Evolutionary conservation across 164 flowering plant genomes (phyloP), one percentile per base, ranked within the genome.

Genomic region (Stephania japonica): DNA sequence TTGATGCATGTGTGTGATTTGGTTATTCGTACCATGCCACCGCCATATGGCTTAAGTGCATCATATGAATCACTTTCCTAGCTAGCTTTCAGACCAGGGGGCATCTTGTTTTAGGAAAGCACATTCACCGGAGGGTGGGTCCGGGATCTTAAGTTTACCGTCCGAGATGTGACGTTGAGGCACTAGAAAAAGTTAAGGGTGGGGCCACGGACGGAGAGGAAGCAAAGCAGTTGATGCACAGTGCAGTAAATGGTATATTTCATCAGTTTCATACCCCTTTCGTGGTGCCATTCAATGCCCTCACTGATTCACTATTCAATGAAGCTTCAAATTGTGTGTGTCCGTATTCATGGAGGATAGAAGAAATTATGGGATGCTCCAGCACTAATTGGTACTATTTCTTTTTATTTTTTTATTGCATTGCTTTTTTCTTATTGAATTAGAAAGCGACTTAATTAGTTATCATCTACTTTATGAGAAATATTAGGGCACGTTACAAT

Each of bases 261-360:
- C 59, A 63, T 18, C 59, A 63, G 44, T 56, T 16, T 56, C 69
- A 65, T 47, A 72, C 66, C 25, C 16, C 66, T 71, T 72, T 65
- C 75, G 69, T 72, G 75, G 61, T 65, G 61, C 32, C 62, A 72
- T 72, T 72, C 47, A 72, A 72, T 72, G 21, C 27, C 11, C 66
- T 43, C 27, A 24, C 75, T 25, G 62, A 64, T 72, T 72, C 47
- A 25, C 23, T 24, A 64, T 42, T 72, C 18, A 72, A 72, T 64
- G 68, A 44, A 42, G 43, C 42, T 72, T 38, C 62, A 56, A 56
- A 56, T 56, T 56, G 62, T 18, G 62, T 56, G 61, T 47, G 16
- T 9, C 16, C n/a, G 49, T 56, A 53, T 56, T 56, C 62, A 56
- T 56, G 3, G 21, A 56, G 62, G 62, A 6, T 1, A 21, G 21